Evolutionary conservation across 768 basidiomycete genomes (phyloP), one percentile per base, ranked within the genome.

Genomic region (Amanita phalloides): DNA sequence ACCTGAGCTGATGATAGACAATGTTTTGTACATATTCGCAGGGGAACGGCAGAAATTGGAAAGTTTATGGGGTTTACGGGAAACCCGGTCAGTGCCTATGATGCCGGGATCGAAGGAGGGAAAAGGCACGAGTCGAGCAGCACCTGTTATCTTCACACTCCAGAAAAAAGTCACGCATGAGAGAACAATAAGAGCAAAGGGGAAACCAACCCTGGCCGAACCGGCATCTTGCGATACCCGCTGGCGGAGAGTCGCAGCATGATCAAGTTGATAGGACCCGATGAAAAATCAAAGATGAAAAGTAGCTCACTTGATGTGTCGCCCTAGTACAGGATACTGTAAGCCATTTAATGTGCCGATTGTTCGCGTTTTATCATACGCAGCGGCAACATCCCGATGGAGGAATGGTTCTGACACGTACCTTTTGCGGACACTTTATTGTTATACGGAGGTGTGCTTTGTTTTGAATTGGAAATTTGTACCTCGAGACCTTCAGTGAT

Each of bases 131-230:
- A 1, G 9, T 10, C 26, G 14, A n/a, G 44, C 6, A 45, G 28
- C 13, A 45, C 21, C 21, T 14, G 14, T 20, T n/a, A 25, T n/a
- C 13, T 23, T 21, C 43, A 13, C 44, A 11, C n/a, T 14, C 26
- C n/a, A 6, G 9, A n/a, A 11, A 32, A 46, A 46, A 8, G 33
- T 33, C 25, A 46, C 8, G 44, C 46, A 23, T 10, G 38, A 37
- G 17, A 43, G 32, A 43, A 50, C 49, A 50, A 50, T 50, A 50
- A 50, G 41, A 6, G 30, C 13, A 41, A 50, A 50, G 49, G 17
- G 30, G 17, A 41, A 43, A 43, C 49, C 30, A 50, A 33, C 49
- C 49, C 38, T 41, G 26, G 32, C 17, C 28, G 11, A 42, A 26
- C 30, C 39, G 39, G 37, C 14, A 13, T 17, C 30, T 9, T 25